phyloP scores from a whole-genome alignment of 306 rosid species.

The Corylus americana region DNA sequence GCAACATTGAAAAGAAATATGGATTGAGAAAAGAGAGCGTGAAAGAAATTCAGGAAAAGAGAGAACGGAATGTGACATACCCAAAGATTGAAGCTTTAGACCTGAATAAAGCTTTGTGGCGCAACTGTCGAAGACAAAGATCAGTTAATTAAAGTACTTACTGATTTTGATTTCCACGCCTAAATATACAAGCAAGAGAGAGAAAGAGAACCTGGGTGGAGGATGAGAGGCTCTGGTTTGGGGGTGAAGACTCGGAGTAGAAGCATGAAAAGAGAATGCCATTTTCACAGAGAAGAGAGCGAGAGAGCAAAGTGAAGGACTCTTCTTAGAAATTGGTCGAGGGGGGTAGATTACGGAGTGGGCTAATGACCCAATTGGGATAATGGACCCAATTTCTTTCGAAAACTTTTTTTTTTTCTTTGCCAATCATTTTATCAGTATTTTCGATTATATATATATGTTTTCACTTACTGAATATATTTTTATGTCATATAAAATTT shows the following conservation, averaged over 20 bases:
- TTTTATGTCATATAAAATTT: too few species aligned
- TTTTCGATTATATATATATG: too few species aligned
- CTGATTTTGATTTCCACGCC: background rate
- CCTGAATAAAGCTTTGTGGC: constrained; percentile 70
- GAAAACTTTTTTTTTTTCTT: too few species aligned
- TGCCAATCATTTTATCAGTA: too few species aligned
- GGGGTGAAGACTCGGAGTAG: constrained; percentile 44
- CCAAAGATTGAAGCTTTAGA: constrained; percentile 67
- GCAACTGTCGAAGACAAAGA: constrained; percentile 39
- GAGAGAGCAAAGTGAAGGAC: constrained; percentile 11
- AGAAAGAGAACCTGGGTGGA: constrained; percentile 54
- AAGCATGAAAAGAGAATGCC: constrained; percentile 60
- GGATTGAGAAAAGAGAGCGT: background rate
- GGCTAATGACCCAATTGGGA: background rate
- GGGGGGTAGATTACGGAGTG: background rate
- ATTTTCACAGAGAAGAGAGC: constrained; percentile 28
- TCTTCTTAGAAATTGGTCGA: background rate
- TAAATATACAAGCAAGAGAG: background rate
- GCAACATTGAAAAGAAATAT: constrained; percentile 3
- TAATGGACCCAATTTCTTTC: too few species aligned
- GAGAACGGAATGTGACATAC: constrained; percentile 29
- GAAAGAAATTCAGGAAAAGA: background rate
- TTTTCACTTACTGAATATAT: too few species aligned
- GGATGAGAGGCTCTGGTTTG: constrained; percentile 37
- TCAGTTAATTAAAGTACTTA: constrained; percentile 2